Evolutionary conservation across 2,329 filamentous ascomycete genomes (phyloP), one percentile per base, ranked within the genome.

Genomic region (Apiospora sp.): DNA sequence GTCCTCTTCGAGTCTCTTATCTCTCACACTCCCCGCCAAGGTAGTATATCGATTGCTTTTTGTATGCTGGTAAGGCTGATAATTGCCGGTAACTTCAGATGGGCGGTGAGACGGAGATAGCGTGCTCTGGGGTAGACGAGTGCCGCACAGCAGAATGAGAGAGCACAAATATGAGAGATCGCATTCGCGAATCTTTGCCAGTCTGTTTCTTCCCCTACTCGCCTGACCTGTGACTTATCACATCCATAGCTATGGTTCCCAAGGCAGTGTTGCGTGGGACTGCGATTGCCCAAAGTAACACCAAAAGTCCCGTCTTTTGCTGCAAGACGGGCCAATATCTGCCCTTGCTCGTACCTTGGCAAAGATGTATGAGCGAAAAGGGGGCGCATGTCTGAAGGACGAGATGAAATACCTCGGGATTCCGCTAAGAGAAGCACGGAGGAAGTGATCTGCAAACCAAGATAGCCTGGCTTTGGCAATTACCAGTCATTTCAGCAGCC

Each of bases 141-240:
- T 30, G 54, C 30, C 54, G 54, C 30, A 61, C 54, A 61, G 19
- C 54, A 61, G 30, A 34, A 34, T n/a, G 30, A 61, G 30, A 61
- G 30, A 37, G 54, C 16, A 27, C 54, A 41, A 41, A 61, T 30
- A 34, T 12, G 30, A 61, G 30, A 61, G 30, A 61, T 30, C 16
- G 12, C 54, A 61, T 16, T 61, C 27, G 30, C 54, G 10, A 16
- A 30, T 61, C 54, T 61, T 16, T 30, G 46, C 46, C 10, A 49
- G 37, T 41, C 37, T 41, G 37, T 41, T 49, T 49, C n/a, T 49
- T n/a, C 22, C n/a, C n/a, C 46, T 54, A 12, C 49, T 27, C 49
- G 34, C 30, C 34, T 61, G 54, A 30, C 54, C 54, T 34, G 30
- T 61, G 54, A 61, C 30, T 61, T 37, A 61, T 61, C 54, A 61